A percentile compares a stretch with the other conserved stretches of the same genome.
Conservation (phyloP, 768 basidiomycete species). For the Suillus lakei region DNA sequence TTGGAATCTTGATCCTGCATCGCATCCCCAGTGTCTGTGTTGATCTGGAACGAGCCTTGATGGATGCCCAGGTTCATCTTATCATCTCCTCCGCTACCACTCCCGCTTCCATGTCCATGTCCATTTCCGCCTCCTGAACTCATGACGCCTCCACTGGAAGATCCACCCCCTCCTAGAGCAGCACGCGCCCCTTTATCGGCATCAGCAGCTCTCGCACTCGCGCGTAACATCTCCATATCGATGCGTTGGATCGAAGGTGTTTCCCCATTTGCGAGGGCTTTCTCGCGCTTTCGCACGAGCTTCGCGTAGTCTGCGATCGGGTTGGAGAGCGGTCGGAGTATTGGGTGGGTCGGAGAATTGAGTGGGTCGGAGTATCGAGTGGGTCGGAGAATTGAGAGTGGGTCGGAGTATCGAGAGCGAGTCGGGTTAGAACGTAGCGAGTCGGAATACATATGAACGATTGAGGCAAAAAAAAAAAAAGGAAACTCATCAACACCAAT, state of each 20-base stretch:
- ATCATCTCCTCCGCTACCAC: conserved; percentile 22
- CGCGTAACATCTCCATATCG: conserved; percentile 77
- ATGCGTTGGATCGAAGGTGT: conserved; percentile 50
- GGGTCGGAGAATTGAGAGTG: not conserved
- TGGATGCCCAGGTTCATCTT: conserved; percentile 44
- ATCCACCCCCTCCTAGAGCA: conserved; percentile 29
- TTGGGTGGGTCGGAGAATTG: no score
- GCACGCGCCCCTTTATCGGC: conserved; percentile 32
- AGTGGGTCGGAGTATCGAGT: no score
- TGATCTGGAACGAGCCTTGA: conserved; percentile 65
- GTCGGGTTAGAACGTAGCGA: no score
- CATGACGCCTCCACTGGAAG: conserved; percentile 14
- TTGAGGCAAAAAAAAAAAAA: not conserved
- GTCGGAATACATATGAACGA: no score
- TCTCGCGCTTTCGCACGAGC: conserved; percentile 79
- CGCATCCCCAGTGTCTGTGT: not conserved
- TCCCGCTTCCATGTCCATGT: conserved; percentile 13
- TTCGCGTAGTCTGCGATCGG: conserved; percentile 75
- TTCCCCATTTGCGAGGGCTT: conserved; percentile 58
- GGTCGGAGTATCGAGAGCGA: not conserved
- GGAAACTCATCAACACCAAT: not conserved
- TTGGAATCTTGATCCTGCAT: conserved; percentile 10
- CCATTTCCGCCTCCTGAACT: conserved; percentile 21
- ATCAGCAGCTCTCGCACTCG: conserved; percentile 67
- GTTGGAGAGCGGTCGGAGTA: no score